Base-by-base conservation (phyloP, 2,329 filamentous ascomycete species). In the Rhynchosporium graminicola region DNA sequence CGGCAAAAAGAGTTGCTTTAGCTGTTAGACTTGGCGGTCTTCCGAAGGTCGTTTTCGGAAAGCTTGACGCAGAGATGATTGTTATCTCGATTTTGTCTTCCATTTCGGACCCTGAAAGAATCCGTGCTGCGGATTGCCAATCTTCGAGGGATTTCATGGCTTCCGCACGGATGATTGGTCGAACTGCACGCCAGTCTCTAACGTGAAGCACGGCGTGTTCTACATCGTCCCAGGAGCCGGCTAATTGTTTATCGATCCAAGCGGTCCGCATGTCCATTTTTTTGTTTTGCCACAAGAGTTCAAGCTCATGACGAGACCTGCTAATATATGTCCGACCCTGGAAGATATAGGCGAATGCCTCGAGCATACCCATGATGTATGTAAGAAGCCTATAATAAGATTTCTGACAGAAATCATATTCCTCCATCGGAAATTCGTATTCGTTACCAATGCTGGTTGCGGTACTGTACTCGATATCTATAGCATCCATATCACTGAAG, bases 181-280 rank as follows among this genome's bases (percentile, higher is more conserved):
- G 60, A 5, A 60, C 46, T 8, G 47, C 51, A 36, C 65, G 61
- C 61, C 57, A 67, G 26, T 67, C 59, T 54, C 68, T 36, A 36
- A 66, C 64, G 20, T n/a, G 52, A 10, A 46, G 33, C 10, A 64
- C 56, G 3, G 65, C 60, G 26, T 57, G 42, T 46, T 69, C 65
- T 26, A 68, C 52, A 6, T 62, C 59, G 12, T 58, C 55, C 67
- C 65, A 68, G 20, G 20, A 20, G 8, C 29, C 57, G n/a, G 63
- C 61, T 29, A 70, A 31, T 56, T 67, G 67, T 20, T 66, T 66
- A 48, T 68, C 64, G 10, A 68, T 40, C 65, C 65, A 70, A 15
- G 68, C 59, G 10, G 57, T 58, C 33, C 64, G 63, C 10, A 62
- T 38, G n/a, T 56, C 40, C 63, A 69, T 67, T 10, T 63, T 63